Percentiles rank a stretch among this genome's conserved stretches.
These are phyloP conservation scores for Wickerhamomyces ciferrii DNA, from an alignment of 805 yeast species.

Conservation along the genomic window DNA sequence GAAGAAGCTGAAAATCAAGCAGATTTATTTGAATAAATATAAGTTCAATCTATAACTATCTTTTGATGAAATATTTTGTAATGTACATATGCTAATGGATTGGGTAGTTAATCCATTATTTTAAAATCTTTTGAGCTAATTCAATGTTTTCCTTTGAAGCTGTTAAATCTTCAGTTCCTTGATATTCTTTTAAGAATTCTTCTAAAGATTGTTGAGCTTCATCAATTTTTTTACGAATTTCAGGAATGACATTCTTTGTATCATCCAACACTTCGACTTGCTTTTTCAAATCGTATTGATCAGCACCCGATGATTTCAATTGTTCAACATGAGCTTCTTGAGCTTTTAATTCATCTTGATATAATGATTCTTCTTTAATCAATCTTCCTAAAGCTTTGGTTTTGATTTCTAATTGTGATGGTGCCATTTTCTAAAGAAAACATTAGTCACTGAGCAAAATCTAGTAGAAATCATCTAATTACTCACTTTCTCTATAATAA, in stretches of 20 bases:
- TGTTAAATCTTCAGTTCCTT: constrained; percentile 27
- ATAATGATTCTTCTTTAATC: constrained; percentile 59
- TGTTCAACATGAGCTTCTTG: constrained; percentile 43
- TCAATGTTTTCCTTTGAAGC: constrained; percentile 21
- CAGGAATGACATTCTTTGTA: constrained; percentile 47
- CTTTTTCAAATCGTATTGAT: constrained; percentile 61
- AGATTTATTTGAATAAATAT: neutral
- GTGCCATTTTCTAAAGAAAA: constrained; percentile 44
- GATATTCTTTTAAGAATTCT: constrained; percentile 30
- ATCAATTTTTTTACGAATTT: constrained; percentile 35
- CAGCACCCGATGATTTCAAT: constrained; percentile 42
- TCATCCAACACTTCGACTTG: constrained; percentile 48
- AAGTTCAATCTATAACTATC: no score
- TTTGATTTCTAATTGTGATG: constrained; percentile 67
- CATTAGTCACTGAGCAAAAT: no score
- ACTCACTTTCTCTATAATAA: neutral
- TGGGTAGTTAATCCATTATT: constrained; percentile 42
- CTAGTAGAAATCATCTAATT: neutral
- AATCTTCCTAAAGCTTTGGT: constrained; percentile 64
- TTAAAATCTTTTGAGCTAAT: constrained; percentile 19
- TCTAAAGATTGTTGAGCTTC: constrained; percentile 34
- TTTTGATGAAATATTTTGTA: no score
- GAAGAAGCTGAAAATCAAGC: constrained; percentile 29
- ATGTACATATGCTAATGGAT: constrained; percentile 34
- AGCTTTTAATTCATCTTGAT: constrained; percentile 52